Evolutionary conservation across 805 yeast genomes (phyloP), one percentile per base, ranked within the genome.

Genomic region (Wickerhamomyces mucosus): DNA sequence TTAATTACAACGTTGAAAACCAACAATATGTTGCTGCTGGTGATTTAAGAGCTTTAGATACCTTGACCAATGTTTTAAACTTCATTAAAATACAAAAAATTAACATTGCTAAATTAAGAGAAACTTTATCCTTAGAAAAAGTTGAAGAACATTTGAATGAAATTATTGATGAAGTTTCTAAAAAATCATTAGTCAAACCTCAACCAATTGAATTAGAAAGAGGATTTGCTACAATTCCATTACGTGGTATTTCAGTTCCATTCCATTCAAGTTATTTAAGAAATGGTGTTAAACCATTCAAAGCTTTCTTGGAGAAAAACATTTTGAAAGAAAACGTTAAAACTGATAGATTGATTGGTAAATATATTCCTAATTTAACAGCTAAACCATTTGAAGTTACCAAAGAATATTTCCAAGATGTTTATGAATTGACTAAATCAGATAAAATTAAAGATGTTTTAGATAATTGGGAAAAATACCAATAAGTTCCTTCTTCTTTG

Each of bases 1-100:
- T 92, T 52, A 92, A 92, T 72, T 88, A 79, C 70, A 92, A 92
- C 53, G 97, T 92, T 53, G 96, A 89, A 64, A 89, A 92, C 68
- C 89, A 88, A 58, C 98, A 92, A 65, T 92, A 92, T 53, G 99
- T 92, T 49, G 78, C 96, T 41, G 98, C 98, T 41, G 99, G 99
- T 74, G 97, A 92, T 56, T 72, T 92, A 55, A 78, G 97, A 59
- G 97, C 80, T 27, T 74, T 92, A 52, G 98, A 92, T 56, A 77
- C 96, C 11, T 67, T 92, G 55, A 78, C 94, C 41, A 89, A 92
- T 51, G 96, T 89, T 9, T 72, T 92, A 64, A 92, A 92, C 59
- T 82, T 89, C 39, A 70, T 92, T 64, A 92, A 92, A 66, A 54
- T 92, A 41, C 94, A 94, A 70, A 92, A 92, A 72, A 78, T 92